Evolutionary conservation across 2,329 filamentous ascomycete species (phyloP).

Genomic region (Sporothrix pseudoabietina): DNA sequence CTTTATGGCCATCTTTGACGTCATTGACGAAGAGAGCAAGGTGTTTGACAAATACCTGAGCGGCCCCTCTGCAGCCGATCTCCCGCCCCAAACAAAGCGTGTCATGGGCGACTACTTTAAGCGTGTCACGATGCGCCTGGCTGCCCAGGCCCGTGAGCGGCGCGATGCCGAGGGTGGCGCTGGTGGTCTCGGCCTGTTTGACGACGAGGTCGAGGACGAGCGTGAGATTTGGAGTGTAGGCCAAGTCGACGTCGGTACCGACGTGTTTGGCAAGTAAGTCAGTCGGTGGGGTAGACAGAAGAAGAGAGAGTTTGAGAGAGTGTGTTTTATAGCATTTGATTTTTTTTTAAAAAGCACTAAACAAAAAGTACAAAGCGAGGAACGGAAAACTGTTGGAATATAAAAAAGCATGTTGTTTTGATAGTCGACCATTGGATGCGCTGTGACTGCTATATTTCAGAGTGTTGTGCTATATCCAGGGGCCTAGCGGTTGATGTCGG

Average conservation of each 20-base stretch:
- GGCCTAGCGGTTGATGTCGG: neutral
- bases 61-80: constrained; percentile 61
- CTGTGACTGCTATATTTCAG: neutral
- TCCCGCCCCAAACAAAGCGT: constrained; percentile 67
- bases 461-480: neutral
- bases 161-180: constrained; percentile 88
- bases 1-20: constrained; percentile 86
- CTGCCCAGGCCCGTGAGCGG: constrained; percentile 83
- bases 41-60: constrained; percentile 91
- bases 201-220: constrained; percentile 93
- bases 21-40: constrained; percentile 80
- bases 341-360: neutral
- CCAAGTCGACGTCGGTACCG: constrained; percentile 75
- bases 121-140: constrained; percentile 79
- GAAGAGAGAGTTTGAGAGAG: too few species aligned
- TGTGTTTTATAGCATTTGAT: constrained; percentile 1
- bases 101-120: constrained; percentile 93
- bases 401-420: constrained; percentile 8
- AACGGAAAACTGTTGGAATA: constrained; percentile 8
- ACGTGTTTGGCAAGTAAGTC: constrained; percentile 52
- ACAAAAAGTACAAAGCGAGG: constrained; percentile 20
- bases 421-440: neutral
- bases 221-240: constrained; percentile 95
- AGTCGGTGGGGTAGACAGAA: neutral
- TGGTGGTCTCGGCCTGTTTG: constrained; percentile 80